Evolutionary conservation across 2,329 filamentous ascomycete species (phyloP), one percentile per base, ranked within the genome.

Genomic region (Rutstroemia sp.): DNA sequence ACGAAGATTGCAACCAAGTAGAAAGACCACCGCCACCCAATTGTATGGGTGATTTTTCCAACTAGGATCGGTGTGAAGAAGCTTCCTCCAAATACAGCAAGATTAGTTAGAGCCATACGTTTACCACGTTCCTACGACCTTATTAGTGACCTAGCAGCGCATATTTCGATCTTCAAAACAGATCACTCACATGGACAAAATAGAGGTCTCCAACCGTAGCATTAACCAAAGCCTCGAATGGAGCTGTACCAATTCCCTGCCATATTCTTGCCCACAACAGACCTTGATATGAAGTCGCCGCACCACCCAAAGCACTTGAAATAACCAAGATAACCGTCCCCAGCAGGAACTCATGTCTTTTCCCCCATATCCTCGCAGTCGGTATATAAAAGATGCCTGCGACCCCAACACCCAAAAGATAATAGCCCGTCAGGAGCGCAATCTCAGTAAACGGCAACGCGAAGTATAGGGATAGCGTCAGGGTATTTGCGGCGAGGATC

Each of bases 151-250:
- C 18, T 14, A 4, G 19, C 23, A 37, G 1, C 10, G 10, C 10
- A 14, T 19, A n/a, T 7, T 23, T 6, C 7, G 14, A 19, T 10
- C 34, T 19, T 48, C 30, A n/a, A 21, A 39, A 37, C 12, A 38
- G 19, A 19, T 18, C 9, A 71, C 81, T 71, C 71, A 88, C 83
- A 73, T 92, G 92, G 25, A 96, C 90, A 71, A 86, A 94, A 72
- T 92, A 96, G 52, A 97, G 70, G 70, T 97, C 92, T 42, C 91
- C 92, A 6, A 96, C 88, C 49, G 84, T 86, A 0, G 90, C 90
- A 71, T 95, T 96, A 57, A 96, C 86, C 23, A 96, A 75, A 1
- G 89, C 88, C 72, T 97, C 92, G 63, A 94, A 96, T 0, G 92
- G 92, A 8, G 91, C 91, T 18, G 91, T 79, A 0, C 87, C 91